Conservation (phyloP, 1,284 basidiomycete genomes). For the Porogramme epimiltina region DNA sequence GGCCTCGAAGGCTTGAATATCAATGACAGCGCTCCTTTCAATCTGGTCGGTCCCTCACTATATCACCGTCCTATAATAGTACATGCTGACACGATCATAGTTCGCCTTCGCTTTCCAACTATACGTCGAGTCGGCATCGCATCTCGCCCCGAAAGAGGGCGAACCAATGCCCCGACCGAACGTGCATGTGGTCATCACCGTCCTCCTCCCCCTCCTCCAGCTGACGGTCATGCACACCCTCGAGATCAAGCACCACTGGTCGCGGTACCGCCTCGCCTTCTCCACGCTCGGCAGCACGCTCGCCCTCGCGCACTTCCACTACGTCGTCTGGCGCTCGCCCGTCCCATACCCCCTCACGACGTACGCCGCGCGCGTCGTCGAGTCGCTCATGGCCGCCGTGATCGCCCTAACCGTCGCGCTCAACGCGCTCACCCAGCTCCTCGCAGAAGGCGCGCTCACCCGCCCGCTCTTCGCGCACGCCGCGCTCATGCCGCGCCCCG, state of each 20-base stretch:
- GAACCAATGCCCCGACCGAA: conserved; percentile 62
- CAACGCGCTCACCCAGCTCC: conserved; percentile 63
- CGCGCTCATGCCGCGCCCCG: conserved; percentile 48
- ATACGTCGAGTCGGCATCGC: conserved; percentile 69
- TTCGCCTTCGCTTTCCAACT: conserved; percentile 75
- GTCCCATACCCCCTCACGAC: conserved; percentile 67
- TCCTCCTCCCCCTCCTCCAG: conserved; percentile 69
- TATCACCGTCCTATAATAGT: conserved; percentile 10
- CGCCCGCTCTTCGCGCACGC: conserved; percentile 51
- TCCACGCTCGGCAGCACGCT: conserved; percentile 62
- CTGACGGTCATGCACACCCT: conserved; percentile 64
- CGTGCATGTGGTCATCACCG: conserved; percentile 65
- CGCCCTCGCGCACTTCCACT: conserved; percentile 66
- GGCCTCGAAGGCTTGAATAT: conserved; percentile 62
- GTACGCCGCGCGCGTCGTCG: conserved; percentile 71
- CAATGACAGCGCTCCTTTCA: conserved; percentile 61
- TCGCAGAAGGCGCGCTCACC: conserved; percentile 52
- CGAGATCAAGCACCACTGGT: conserved; percentile 60
- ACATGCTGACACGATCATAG: too few relatives aligned
- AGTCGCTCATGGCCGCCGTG: conserved; percentile 56
- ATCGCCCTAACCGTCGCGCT: conserved; percentile 59
- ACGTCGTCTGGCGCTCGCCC: conserved; percentile 52
- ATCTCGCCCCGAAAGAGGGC: conserved; percentile 49
- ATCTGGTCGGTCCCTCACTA: conserved; percentile 67
- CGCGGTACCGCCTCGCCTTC: conserved; percentile 63